A percentile compares a stretch with the other conserved stretches of the same genome.
Conservation (phyloP, 805 yeast genomes). For the Naumovozyma dairenensis region DNA sequence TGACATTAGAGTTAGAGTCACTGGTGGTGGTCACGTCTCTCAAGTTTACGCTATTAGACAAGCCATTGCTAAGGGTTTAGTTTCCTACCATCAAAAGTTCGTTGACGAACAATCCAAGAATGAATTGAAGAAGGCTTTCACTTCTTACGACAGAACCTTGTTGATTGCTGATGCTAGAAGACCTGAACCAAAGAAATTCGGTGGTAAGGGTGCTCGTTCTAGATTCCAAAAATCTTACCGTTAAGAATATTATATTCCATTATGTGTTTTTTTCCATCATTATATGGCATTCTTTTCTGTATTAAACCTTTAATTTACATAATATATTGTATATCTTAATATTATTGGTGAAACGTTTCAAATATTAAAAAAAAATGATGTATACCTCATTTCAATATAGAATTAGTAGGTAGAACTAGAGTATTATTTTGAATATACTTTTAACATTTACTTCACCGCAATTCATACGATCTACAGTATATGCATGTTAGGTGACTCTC, state of each 20-base stretch:
- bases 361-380: slow-evolving; percentile 2
- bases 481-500: no score
- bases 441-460: no score
- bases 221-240: slow-evolving; percentile 99
- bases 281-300: slow-evolving; percentile 29
- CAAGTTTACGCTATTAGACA: slow-evolving; percentile 99
- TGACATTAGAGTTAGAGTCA: slow-evolving; percentile 97
- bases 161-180: slow-evolving; percentile 99
- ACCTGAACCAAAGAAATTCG: slow-evolving; percentile 99
- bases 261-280: slow-evolving; percentile 58
- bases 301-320: slow-evolving; percentile 15
- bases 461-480: no score
- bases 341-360: slow-evolving; percentile 24
- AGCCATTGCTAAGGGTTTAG: slow-evolving; percentile 98
- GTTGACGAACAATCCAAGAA: slow-evolving; percentile 99
- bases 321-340: slow-evolving; percentile 28
- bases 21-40: slow-evolving; percentile 99
- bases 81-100: slow-evolving; percentile 98
- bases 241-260: slow-evolving; percentile 75
- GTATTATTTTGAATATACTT: no score
- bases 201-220: slow-evolving; percentile 99
- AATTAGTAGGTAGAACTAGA: neutral
- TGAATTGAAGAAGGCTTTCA: slow-evolving; percentile 97
- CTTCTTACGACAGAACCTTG: slow-evolving; percentile 97
- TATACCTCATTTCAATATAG: neutral